These are phyloP conservation scores for Tulasnella calospora DNA, from an alignment of 768 basidiomycete species.

Conservation along the genomic window DNA sequence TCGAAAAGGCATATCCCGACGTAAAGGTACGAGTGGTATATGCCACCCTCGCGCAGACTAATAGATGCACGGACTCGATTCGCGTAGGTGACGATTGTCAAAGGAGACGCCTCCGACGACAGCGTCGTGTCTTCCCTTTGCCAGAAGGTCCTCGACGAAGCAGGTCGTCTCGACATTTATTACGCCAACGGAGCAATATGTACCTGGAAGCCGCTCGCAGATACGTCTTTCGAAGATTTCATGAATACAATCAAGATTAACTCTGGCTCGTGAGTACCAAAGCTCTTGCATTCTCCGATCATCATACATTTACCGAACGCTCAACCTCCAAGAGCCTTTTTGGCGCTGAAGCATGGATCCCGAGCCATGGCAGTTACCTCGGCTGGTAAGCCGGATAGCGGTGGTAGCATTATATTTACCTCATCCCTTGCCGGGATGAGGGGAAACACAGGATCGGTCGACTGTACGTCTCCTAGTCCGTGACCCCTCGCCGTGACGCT, in stretches of 20 bases:
- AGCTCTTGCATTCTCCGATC: constrained; percentile 12
- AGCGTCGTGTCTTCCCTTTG: constrained; percentile 61
- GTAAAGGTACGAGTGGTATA: constrained; percentile 62
- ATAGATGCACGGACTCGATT: constrained; percentile 61
- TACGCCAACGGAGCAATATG: constrained; percentile 81
- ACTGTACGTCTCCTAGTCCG: constrained; percentile 53
- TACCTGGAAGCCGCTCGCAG: constrained; percentile 43
- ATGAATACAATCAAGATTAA: constrained; percentile 78
- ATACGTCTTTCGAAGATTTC: constrained; percentile 59
- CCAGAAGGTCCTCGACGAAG: constrained; percentile 66
- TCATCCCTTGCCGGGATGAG: constrained; percentile 69
- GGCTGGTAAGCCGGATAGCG: constrained; percentile 13
- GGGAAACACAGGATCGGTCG: constrained; percentile 64
- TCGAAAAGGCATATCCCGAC: constrained; percentile 62
- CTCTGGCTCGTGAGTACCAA: constrained; percentile 46
- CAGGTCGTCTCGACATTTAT: constrained; percentile 86
- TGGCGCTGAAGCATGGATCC: constrained; percentile 83
- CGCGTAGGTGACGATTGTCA: constrained; percentile 66
- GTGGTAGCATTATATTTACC: constrained; percentile 26
- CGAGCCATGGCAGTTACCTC: constrained; percentile 64
- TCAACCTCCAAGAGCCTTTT: constrained; percentile 58
- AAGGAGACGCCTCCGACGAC: constrained; percentile 85
- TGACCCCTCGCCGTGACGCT: background rate
- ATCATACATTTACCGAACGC: background rate
- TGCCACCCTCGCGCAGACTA: constrained; percentile 61